A percentile compares a stretch with the other conserved stretches of the same genome.
phyloP scores from a whole-genome alignment of 345 rosid genomes.

The Gossypium longicalyx region DNA sequence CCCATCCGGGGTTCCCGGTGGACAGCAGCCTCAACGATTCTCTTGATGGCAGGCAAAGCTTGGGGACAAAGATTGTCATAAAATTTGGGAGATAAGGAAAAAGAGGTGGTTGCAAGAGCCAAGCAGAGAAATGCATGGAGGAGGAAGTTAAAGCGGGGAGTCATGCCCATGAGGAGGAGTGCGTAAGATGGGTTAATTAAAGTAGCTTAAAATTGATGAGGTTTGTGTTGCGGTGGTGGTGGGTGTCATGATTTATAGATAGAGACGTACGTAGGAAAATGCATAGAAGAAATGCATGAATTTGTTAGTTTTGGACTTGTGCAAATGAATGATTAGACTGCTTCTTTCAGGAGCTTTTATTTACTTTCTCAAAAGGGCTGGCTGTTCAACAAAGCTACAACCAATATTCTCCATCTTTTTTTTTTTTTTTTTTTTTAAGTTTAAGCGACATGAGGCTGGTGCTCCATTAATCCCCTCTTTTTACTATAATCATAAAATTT shows the following conservation, averaged over 20 bases:
- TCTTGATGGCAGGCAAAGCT: too few species aligned
- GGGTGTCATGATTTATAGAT: conserved; percentile 1
- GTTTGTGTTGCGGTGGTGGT: background rate
- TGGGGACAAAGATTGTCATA: too few species aligned
- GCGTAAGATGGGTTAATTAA: background rate
- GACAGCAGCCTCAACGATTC: too few species aligned
- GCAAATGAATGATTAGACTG: background rate
- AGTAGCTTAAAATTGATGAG: background rate
- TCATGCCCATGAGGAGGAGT: conserved; percentile 12
- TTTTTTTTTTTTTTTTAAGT: too few species aligned
- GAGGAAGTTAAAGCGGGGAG: conserved; percentile 11
- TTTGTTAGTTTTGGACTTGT: too few species aligned
- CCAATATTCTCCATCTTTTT: too few species aligned
- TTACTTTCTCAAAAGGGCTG: background rate
- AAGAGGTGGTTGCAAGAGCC: conserved; percentile 15
- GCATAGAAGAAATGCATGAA: background rate
- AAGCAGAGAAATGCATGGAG: conserved; percentile 15
- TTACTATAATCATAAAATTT: too few species aligned
- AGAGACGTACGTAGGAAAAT: background rate
- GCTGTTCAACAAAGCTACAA: background rate
- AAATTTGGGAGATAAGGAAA: background rate
- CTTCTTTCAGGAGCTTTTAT: background rate
- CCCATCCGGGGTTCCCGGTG: too few species aligned
- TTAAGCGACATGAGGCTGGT: background rate
- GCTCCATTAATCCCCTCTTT: too few species aligned